Percentiles rank a stretch among this genome's conserved stretches.
These are phyloP conservation scores for Pulveroboletus sp. DNA, from an alignment of 768 basidiomycete species.

Conservation along the genomic window DNA sequence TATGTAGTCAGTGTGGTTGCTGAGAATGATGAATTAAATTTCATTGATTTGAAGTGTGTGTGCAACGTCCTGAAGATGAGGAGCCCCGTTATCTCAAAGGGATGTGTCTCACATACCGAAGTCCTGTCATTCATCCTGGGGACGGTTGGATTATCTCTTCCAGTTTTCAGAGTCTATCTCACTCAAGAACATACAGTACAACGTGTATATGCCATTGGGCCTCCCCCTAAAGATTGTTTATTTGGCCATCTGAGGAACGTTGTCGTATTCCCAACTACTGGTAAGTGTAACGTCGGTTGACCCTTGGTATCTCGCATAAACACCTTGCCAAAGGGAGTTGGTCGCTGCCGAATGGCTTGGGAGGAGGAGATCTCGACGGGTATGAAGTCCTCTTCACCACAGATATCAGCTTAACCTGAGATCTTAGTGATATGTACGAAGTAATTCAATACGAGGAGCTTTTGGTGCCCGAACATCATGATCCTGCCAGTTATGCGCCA, in stretches of 20 bases:
- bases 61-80: conserved; percentile 46
- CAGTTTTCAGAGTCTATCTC: neutral
- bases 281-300: conserved; percentile 31
- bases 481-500: conserved; percentile 48
- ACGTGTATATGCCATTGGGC: conserved; percentile 65
- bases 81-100: conserved; percentile 57
- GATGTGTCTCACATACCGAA: conserved; percentile 58
- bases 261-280: conserved; percentile 63
- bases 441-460: conserved; percentile 53
- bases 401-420: neutral
- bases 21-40: neutral
- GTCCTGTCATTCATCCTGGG: conserved; percentile 72
- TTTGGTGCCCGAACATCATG: conserved; percentile 46
- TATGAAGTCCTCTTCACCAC: conserved; percentile 20
- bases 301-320: neutral
- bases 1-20: conserved; percentile 24
- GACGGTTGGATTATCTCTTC: conserved; percentile 44
- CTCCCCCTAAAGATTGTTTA: conserved; percentile 57
- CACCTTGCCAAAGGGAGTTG: conserved; percentile 41
- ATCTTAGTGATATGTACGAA: conserved; percentile 57
- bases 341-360: conserved; percentile 64
- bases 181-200: conserved; percentile 44
- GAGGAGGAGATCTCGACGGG: conserved; percentile 82
- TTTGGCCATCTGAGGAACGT: conserved; percentile 63
- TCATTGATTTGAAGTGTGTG: conserved; percentile 42